phyloP scores from a whole-genome alignment of 495 filamentous ascomycete species.

The Podospora didyma region DNA sequence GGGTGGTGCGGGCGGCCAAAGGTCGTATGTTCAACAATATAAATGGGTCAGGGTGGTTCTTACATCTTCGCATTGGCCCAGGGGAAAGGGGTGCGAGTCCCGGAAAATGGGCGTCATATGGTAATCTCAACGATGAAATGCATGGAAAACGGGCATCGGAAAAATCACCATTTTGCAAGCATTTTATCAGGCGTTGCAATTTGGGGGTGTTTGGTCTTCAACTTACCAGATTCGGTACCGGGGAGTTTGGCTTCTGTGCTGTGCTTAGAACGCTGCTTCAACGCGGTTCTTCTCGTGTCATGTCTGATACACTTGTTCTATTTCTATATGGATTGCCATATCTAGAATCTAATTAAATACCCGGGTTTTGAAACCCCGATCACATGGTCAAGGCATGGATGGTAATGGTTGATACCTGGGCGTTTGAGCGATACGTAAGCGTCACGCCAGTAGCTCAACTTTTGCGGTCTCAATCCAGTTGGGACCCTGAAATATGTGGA shows the following conservation, averaged over 20 bases:
- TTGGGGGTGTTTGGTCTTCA: slow-evolving; percentile 29
- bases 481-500: no score
- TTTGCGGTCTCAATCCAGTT: no score
- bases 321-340: no score
- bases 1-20: no score
- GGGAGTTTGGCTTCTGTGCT: slow-evolving; percentile 22
- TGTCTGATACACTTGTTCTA: neutral
- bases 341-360: no score
- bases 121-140: slow-evolving; percentile 26
- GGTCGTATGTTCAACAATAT: slow-evolving; percentile 19
- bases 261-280: slow-evolving; percentile 28
- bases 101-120: neutral
- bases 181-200: slow-evolving; percentile 36
- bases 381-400: no score
- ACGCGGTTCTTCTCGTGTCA: slow-evolving; percentile 19
- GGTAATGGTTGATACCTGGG: no score
- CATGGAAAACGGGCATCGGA: slow-evolving; percentile 23
- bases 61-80: slow-evolving; percentile 15
- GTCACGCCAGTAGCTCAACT: no score
- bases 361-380: no score
- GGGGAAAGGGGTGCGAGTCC: neutral
- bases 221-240: slow-evolving; percentile 26
- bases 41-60: slow-evolving; percentile 20
- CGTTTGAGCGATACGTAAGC: no score
- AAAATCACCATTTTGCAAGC: slow-evolving; percentile 31